Evolutionary conservation across 2,329 filamentous ascomycete species (phyloP), one percentile per base, ranked within the genome.

Genomic region (Fusarium nanum): DNA sequence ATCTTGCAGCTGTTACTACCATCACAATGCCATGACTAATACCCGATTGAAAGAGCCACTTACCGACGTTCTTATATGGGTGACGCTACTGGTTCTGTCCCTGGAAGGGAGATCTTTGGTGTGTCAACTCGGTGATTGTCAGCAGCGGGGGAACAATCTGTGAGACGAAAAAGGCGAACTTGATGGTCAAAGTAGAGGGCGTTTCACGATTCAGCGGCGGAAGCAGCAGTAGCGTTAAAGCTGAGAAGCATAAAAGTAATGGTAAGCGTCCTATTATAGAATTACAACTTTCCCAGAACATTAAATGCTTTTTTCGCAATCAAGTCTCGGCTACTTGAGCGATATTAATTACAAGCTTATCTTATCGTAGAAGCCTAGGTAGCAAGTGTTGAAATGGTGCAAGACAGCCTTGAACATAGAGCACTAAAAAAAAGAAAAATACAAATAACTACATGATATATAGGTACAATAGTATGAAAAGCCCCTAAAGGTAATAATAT

Each of bases 111-210:
- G 75, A 14, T 70, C 75, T 4, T 67, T 63, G 2, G 69, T 79
- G 62, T 86, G 83, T 57, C 77, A 85, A 75, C 83, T 85, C 13
- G 14, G 18, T n/a, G 37, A 40, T 18, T 4, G 18, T 48, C 14
- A 63, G 34, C 8, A 20, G 14, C 10, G 4, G 18, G 1, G 7
- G 7, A 27, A 27, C 27, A 27, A 10, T 18, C 13, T 37, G 6
- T 1, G 12, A 42, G 13, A 20, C 27, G 27, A 3, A 6, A 1
- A 2, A 1, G 32, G 11, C 74, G 6, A 10, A 22, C 82, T 70
- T 72, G 85, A 81, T 85, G 65, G 67, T 86, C 84, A 70, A 82
- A 81, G 68, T 86, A 86, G 77, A 85, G 82, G 66, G 77, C 60
- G 56, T 76, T 79, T 47, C 75, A 67, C 2, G 76, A 73, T 18